These are phyloP conservation scores for Suillus sp. DNA, from an alignment of 768 basidiomycete genomes.

Conservation along the genomic window DNA sequence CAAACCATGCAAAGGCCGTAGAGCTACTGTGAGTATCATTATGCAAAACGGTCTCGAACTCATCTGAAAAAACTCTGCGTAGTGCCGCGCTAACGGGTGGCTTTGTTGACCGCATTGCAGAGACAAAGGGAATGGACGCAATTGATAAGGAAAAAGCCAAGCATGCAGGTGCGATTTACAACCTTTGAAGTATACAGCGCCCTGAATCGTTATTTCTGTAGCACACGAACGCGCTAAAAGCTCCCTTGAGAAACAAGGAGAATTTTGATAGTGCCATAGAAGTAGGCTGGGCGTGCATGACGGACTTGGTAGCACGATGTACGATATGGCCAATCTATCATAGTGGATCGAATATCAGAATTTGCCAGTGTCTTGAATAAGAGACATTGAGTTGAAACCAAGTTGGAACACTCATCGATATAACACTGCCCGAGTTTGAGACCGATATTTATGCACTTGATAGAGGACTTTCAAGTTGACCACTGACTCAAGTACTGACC, in stretches of 20 bases:
- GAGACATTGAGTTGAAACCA: not conserved
- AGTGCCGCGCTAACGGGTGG: constrained; percentile 32
- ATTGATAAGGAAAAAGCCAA: constrained; percentile 25
- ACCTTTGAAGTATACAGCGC: too few relatives aligned
- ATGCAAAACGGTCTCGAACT: not conserved
- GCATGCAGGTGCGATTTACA: constrained; percentile 22
- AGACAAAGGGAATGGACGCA: constrained; percentile 29
- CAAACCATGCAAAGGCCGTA: constrained; percentile 25
- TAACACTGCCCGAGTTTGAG: not conserved
- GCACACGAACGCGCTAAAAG: constrained; percentile 17
- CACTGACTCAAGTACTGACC: too few relatives aligned
- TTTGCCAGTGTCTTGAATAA: not conserved
- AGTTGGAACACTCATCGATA: not conserved
- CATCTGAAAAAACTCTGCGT: not conserved
- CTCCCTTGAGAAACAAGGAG: constrained; percentile 18
- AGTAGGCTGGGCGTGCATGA: not conserved
- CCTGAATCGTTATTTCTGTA: constrained; percentile 14
- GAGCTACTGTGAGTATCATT: constrained; percentile 27
- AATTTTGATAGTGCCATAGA: constrained; percentile 19
- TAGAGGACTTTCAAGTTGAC: not conserved
- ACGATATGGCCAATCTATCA: not conserved
- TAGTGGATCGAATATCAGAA: not conserved
- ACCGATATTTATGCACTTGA: not conserved
- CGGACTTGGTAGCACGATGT: not conserved
- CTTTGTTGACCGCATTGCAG: constrained; percentile 26